A percentile compares a stretch with the other conserved stretches of the same genome.
These are phyloP conservation scores for Globisporangium viniferum DNA, from an alignment of 352 stramenopile genomes.

Conservation along the genomic window DNA sequence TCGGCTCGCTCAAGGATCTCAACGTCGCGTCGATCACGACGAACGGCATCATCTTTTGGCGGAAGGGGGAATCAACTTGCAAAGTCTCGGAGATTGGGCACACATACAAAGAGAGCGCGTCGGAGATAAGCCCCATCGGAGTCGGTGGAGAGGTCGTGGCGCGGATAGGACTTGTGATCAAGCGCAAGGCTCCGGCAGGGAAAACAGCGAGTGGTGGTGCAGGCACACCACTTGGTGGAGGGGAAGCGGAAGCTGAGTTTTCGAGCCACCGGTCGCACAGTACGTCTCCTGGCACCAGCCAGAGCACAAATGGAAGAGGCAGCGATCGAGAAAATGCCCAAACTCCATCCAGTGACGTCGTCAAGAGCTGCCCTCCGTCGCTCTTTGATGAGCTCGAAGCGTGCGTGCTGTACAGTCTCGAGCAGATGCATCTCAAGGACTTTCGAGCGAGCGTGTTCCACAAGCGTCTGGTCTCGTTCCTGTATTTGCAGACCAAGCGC, in stretches of 20 bases:
- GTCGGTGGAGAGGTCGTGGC: slow-evolving; percentile 61
- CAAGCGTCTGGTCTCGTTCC: slow-evolving; percentile 84
- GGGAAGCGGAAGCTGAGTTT: not conserved
- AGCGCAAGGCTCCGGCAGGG: slow-evolving; percentile 26
- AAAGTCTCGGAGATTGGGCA: slow-evolving; percentile 29
- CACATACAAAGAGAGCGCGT: slow-evolving; percentile 36
- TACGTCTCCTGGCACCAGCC: not conserved
- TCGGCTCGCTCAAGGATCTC: slow-evolving; percentile 51
- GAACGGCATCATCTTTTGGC: slow-evolving; percentile 64
- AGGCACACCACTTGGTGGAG: not conserved
- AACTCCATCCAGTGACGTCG: not conserved
- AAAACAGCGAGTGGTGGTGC: not conserved
- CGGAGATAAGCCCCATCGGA: slow-evolving; percentile 43
- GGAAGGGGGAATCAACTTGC: slow-evolving; percentile 43
- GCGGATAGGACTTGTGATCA: slow-evolving; percentile 42
- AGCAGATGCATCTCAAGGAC: slow-evolving; percentile 58
- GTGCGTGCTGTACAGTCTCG: slow-evolving; percentile 64
- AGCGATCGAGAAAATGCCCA: slow-evolving; percentile 13
- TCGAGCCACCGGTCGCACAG: not conserved
- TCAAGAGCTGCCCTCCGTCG: slow-evolving; percentile 22
- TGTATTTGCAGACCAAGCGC: slow-evolving; percentile 87
- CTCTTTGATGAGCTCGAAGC: slow-evolving; percentile 78
- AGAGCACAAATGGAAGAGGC: slow-evolving; percentile 5
- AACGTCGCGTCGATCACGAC: slow-evolving; percentile 65
- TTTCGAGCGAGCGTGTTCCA: slow-evolving; percentile 84